Base-by-base conservation (phyloP, 768 basidiomycete genomes). In the Stropharia rugosoannulata region DNA sequence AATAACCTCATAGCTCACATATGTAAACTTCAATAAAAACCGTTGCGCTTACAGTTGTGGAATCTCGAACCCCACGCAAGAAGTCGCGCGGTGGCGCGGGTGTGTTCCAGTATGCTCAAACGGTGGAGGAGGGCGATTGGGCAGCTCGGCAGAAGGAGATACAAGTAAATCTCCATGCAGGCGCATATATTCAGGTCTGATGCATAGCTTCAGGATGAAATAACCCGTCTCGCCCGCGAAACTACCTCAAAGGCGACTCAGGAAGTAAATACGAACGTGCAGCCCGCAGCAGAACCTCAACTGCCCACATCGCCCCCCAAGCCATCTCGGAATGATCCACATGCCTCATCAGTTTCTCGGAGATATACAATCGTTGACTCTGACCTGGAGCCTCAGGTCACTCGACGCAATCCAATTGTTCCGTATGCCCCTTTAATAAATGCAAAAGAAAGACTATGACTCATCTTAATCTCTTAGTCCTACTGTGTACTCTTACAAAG, bases 61-160 rank as follows among this genome's bases (percentile, higher is more conserved):
- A 90, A 68, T 80, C 85, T 22, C 73, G 77, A 13, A 68, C 75
- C 39, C 80, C 78, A 32, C 71, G 83, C 55, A 90, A 90, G 72
- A 90, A 83, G 66, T 76, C 83, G 4, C 78, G 82, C 8, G 75
- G 75, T 13, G 75, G 75, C 22, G 66, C 72, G 27, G 85, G 85
- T 41, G 80, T 93, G 25, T 93, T 93, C 62, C 85, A 91, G 66
- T 91, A 90, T 68, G 89, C 88, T 0, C 85, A 86, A 63, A 93
- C 90, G 0, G 84, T 93, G 16, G 90, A 92, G 60, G 73, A 78
- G 25, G 79, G 77, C 35, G 82, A 76, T 29, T 92, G 88, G 89
- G 80, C 79, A 44, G 68, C 73, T 56, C 68, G 73, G 49, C 79
- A 83, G 61, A 80, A 80, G 63, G 80, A 76, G 39, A 78, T 93